Conservation (phyloP, 2,329 filamentous ascomycete species). For the Ceratocystis smalleyi region DNA sequence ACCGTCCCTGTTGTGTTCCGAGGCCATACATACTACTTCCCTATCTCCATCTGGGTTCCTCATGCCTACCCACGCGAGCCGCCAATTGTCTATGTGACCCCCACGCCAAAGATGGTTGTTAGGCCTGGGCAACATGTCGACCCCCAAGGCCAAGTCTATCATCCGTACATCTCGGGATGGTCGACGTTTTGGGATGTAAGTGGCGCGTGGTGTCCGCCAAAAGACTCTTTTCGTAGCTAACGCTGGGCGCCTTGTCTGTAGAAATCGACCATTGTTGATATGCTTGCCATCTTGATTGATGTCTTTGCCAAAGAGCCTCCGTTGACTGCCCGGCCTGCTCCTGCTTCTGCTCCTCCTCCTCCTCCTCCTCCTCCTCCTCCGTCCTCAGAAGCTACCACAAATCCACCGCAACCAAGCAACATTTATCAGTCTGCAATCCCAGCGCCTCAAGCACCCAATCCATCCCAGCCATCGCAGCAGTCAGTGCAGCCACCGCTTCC, state of each 20-base stretch:
- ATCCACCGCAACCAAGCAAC: constrained; percentile 46
- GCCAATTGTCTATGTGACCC: constrained; percentile 77
- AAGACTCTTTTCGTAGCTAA: constrained; percentile 17
- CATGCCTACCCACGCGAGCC: constrained; percentile 76
- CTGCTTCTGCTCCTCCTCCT: neutral
- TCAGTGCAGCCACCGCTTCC: constrained; percentile 20
- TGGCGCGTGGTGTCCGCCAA: constrained; percentile 21
- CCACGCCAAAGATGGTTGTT: constrained; percentile 75
- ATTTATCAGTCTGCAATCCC: constrained; percentile 22
- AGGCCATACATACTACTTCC: constrained; percentile 78
- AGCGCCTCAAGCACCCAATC: neutral
- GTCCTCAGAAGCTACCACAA: constrained; percentile 34
- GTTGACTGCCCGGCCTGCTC: constrained; percentile 46
- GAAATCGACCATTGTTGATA: constrained; percentile 75
- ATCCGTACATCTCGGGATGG: constrained; percentile 90
- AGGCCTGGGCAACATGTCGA: constrained; percentile 90
- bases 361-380: constrained; percentile 1
- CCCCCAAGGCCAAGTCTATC: constrained; percentile 82
- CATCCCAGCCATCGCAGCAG: constrained; percentile 21
- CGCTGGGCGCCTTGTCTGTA: constrained; percentile 20
- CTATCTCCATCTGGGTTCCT: constrained; percentile 83
- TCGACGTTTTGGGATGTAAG: constrained; percentile 75
- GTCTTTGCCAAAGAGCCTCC: constrained; percentile 92
- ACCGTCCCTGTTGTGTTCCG: constrained; percentile 86
- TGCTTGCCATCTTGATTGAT: constrained; percentile 66